Percentiles rank a stretch among this genome's conserved stretches.
phyloP scores from a whole-genome alignment of 2,329 filamentous ascomycete species.

The Aspergillus viridinutans region DNA sequence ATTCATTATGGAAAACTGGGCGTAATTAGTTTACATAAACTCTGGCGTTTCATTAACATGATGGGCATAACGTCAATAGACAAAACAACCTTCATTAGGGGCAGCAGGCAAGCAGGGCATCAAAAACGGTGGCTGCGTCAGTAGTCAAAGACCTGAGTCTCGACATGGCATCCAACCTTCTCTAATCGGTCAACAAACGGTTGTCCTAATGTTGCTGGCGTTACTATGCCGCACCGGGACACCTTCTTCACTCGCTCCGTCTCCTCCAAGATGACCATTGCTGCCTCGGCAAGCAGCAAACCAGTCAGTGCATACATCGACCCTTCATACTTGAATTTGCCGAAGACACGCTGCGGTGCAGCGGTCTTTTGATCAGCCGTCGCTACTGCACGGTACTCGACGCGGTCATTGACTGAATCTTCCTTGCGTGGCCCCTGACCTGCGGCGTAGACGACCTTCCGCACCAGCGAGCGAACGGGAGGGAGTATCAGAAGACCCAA shows the following conservation, averaged over 20 bases:
- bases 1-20: background rate
- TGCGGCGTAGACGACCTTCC: conserved; percentile 46
- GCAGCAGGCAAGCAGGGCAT: background rate
- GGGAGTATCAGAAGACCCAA: conserved; percentile 47
- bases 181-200: conserved; percentile 44
- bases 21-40: background rate
- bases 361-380: conserved; percentile 36
- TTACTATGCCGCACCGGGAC: conserved; percentile 46
- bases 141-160: conserved; percentile 34
- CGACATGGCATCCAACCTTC: conserved; percentile 40
- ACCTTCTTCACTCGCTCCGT: conserved; percentile 39
- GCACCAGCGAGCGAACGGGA: conserved; percentile 50
- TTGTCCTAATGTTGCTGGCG: conserved; percentile 46
- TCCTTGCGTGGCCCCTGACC: conserved; percentile 49
- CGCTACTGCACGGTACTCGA: conserved; percentile 45
- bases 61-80: background rate
- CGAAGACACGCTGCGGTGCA: conserved; percentile 38
- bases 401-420: conserved; percentile 32
- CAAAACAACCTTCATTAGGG: background rate
- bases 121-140: conserved; percentile 9
- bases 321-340: conserved; percentile 40
- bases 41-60: background rate
- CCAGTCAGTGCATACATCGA: conserved; percentile 43
- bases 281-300: conserved; percentile 42
- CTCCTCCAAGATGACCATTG: conserved; percentile 41